Percentiles rank a stretch among this genome's conserved stretches.
These are phyloP conservation scores for Ustilago lituana DNA, from an alignment of 1,284 basidiomycete genomes.

Conservation along the genomic window DNA sequence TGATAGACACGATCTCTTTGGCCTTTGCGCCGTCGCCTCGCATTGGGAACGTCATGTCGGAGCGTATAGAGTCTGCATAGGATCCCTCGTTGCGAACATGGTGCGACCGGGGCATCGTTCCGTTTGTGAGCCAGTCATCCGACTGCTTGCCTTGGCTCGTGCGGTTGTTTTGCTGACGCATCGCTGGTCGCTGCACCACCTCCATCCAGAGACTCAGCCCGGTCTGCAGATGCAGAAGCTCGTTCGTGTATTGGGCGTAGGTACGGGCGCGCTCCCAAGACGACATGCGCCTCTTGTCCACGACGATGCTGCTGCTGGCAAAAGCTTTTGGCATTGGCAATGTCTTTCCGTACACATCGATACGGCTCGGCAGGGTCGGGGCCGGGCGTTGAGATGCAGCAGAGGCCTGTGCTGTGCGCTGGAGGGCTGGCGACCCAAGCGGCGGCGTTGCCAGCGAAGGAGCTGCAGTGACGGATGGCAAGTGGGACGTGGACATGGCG, in stretches of 20 bases:
- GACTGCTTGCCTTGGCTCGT: not conserved
- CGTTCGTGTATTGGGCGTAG: slow-evolving; percentile 58
- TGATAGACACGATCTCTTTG: slow-evolving; percentile 50
- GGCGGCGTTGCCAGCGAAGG: slow-evolving; percentile 21
- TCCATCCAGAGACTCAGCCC: slow-evolving; percentile 56
- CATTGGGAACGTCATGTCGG: slow-evolving; percentile 62
- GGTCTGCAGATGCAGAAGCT: slow-evolving; percentile 45
- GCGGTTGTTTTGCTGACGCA: slow-evolving; percentile 39
- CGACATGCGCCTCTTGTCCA: slow-evolving; percentile 43
- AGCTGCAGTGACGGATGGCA: no score
- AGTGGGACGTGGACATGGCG: slow-evolving; percentile 5
- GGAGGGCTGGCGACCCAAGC: slow-evolving; percentile 17
- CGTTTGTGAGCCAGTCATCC: slow-evolving; percentile 21
- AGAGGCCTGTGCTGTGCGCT: slow-evolving; percentile 9
- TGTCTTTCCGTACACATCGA: slow-evolving; percentile 55
- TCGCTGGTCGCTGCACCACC: slow-evolving; percentile 43
- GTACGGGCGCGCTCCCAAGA: slow-evolving; percentile 57
- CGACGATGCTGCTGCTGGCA: slow-evolving; percentile 38
- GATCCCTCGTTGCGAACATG: slow-evolving; percentile 44
- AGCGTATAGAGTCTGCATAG: slow-evolving; percentile 57
- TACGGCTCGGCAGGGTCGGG: slow-evolving; percentile 10
- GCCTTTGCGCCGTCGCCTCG: slow-evolving; percentile 60
- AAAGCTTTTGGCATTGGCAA: slow-evolving; percentile 52
- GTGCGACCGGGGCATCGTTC: slow-evolving; percentile 18
- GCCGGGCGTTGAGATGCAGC: slow-evolving; percentile 3